Base-by-base conservation (phyloP, 1,284 basidiomycete genomes). In the Athelia psychrophila region DNA sequence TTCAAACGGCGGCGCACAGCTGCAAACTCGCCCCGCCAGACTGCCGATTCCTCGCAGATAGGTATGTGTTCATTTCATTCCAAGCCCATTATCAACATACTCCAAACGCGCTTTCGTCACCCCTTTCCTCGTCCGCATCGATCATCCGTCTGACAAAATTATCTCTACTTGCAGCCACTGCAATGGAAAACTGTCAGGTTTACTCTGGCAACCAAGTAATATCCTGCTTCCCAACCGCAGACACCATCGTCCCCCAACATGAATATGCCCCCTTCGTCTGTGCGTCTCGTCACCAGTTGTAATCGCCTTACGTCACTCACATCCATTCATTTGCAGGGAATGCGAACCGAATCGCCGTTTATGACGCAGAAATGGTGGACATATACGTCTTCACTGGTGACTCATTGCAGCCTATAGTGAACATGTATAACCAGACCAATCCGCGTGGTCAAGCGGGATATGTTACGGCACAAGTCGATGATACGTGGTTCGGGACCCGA, bases 181-280 rank as follows among this genome's bases (percentile, higher is more conserved):
- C 44, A 46, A 8, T 23, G 44, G 24, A 4, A 19, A 8, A 46
- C 8, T 46, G 44, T 18, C 10, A 46, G 24, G 25, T 46, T 6
- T 24, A 6, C 44, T 46, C 83, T n/a, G 80, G 79, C 56, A 92
- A 92, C 69, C 68, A 80, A 48, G 70, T 88, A 52, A 73, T 82
- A 42, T 87, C 89, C 5, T 93, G 90, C 66, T 91, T 77, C 61
- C 90, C 90, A 13, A 74, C 70, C 0, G 45, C 66, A 8, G 67
- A 74, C 54, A 78, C 78, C 25, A 54, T 71, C 23, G 72, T 91
- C 54, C 67, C 77, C 20, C 89, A 93, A 64, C 79, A 84, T 62
- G 67, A 88, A 53, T 89, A 80, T 75, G 80, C 83, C 5, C 76
- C 81, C 32, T 84, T 91, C 63, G 82, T 92, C 61, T 91, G 89